Conservation (phyloP, 495 filamentous ascomycete species). For the Saxispiralis lemnorum region DNA sequence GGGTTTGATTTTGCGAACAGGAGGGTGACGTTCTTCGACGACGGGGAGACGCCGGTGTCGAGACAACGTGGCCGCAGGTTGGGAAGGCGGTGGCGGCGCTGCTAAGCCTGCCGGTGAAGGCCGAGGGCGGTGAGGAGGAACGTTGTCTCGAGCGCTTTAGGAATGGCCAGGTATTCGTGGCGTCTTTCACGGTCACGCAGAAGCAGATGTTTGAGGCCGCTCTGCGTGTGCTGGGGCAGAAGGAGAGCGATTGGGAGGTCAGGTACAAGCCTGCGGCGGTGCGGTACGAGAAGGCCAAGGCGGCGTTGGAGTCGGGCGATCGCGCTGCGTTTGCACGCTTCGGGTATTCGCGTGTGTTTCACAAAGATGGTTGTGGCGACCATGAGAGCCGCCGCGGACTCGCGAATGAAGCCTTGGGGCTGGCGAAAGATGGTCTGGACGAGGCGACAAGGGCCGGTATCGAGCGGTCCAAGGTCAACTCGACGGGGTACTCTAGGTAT, state of each 20-base stretch:
- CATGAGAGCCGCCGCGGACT: slow-evolving; percentile 24
- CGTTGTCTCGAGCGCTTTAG: slow-evolving; percentile 18
- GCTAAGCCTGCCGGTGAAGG: slow-evolving; percentile 6
- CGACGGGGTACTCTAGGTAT: too few species aligned
- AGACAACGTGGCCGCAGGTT: slow-evolving; percentile 28
- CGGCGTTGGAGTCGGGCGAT: slow-evolving; percentile 29
- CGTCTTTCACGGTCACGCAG: slow-evolving; percentile 30
- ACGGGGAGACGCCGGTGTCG: slow-evolving; percentile 27
- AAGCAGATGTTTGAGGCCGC: slow-evolving; percentile 31
- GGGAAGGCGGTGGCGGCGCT: slow-evolving; percentile 27
- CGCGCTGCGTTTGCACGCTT: slow-evolving; percentile 31
- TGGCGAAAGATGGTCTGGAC: slow-evolving; percentile 44
- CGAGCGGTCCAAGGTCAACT: slow-evolving; percentile 1
- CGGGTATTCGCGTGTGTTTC: slow-evolving; percentile 38
- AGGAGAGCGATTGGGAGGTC: slow-evolving; percentile 20
- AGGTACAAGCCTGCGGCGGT: slow-evolving; percentile 25
- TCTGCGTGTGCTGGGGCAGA: slow-evolving; percentile 28
- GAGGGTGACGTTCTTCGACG: slow-evolving; percentile 30
- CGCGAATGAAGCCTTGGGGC: slow-evolving; percentile 33
- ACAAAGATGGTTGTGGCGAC: slow-evolving; percentile 29
- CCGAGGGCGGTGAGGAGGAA: slow-evolving; percentile 1
- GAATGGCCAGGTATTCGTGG: slow-evolving; percentile 25
- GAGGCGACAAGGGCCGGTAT: slow-evolving; percentile 29
- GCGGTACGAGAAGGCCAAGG: slow-evolving; percentile 28
- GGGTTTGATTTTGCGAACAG: slow-evolving; percentile 31